Evolutionary conservation across 305 asterid species (phyloP), one percentile per base, ranked within the genome.

Genomic region (Fraxinus greggii): DNA sequence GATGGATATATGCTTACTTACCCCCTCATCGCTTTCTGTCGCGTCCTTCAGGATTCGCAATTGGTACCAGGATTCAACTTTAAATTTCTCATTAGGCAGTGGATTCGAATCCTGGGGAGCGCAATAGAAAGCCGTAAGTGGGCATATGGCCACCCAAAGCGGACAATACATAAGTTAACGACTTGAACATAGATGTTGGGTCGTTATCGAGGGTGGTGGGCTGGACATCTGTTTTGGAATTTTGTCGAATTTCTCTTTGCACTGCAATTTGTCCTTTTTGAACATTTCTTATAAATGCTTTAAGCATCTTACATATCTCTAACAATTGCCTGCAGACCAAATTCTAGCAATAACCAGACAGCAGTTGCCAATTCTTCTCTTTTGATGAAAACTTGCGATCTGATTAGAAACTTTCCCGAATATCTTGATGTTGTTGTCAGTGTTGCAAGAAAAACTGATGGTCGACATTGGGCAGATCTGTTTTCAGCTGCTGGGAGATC

Each of bases 401-500:
- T 97, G 83, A 94, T 97, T 84, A 93, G 90, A 87, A 94, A 90
- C 80, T 97, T 97, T 78, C 97, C 99, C 0, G 99, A 97, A 87
- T 97, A 97, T 86, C 93, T 89, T 75, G 99, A 97, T 85, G 99
- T 97, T 86, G 99, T 97, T 40, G 99, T 97, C 85, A 97, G 99
- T 85, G 99, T 97, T 86, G 99, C 99, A 29, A 91, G 99, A 87
- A 97, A 97, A 89, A 97, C 99, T 84, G 99, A 97, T 85, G 98
- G 98, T 83, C 97, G 99, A 19, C 99, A 97, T 87, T 97, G 99
- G 99, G 97, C 93, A 45, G 98, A 97, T 93, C 87, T 97, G 76
- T 97, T 97, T 88, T 88, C 97, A 82, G 93, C 98, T 88, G 98
- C 99, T 5, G 99, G 99, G 81, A 91, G 98, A 90, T 92, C 99